A percentile compares a stretch with the other conserved stretches of the same genome.
These are phyloP conservation scores for Pholiota microspora DNA, from an alignment of 768 basidiomycete genomes.

Conservation along the genomic window DNA sequence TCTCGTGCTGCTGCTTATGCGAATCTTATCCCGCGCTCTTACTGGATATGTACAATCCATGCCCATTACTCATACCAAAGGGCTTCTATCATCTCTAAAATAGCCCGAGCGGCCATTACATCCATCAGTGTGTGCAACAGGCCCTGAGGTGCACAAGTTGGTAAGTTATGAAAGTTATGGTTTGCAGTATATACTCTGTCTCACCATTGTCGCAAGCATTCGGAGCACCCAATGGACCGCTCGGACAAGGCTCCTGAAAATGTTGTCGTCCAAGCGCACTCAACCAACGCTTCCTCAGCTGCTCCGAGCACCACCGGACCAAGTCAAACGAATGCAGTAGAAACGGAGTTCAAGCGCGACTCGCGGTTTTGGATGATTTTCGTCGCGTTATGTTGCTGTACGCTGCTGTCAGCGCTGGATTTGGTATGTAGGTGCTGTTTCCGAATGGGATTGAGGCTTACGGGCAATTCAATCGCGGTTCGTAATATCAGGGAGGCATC, in stretches of 20 bases:
- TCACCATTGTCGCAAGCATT: neutral
- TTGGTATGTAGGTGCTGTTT: conserved; percentile 8
- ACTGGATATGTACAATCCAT: neutral
- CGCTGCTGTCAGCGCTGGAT: conserved; percentile 17
- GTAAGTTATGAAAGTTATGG: neutral
- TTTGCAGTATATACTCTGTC: neutral
- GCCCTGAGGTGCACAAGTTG: neutral
- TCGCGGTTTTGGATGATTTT: conserved; percentile 14
- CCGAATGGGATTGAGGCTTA: neutral
- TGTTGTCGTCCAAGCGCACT: neutral
- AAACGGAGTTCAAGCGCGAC: conserved; percentile 7
- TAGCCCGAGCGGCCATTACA: neutral
- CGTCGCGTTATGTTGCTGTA: conserved; percentile 11
- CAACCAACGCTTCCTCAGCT: neutral
- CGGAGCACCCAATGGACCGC: neutral
- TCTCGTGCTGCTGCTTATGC: neutral
- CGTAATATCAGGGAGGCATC: conserved; percentile 12
- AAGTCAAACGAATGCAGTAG: neutral
- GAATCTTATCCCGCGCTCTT: neutral
- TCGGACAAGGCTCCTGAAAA: neutral
- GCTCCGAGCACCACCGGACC: neutral
- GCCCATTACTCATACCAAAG: neutral
- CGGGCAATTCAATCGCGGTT: neutral
- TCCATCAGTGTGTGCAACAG: neutral
- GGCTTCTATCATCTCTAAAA: neutral